A percentile compares a stretch with the other conserved stretches of the same genome.
Conservation (phyloP, 345 rosid species). For the Sapria himalayana region DNA sequence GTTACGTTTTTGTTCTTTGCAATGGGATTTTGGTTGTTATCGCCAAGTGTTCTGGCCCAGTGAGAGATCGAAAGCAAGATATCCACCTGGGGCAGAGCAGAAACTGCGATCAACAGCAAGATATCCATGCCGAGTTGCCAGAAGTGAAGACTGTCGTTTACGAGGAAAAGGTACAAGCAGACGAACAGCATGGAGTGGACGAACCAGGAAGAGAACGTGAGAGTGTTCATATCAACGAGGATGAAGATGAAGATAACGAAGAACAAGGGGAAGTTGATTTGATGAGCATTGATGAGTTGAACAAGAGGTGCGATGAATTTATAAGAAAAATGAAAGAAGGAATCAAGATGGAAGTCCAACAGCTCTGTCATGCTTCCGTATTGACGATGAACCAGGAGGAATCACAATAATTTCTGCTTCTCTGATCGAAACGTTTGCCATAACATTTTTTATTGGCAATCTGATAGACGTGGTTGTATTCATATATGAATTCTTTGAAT, state of each 20-base stretch:
- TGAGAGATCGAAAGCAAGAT: too few relatives aligned
- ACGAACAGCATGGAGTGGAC: slow-evolving; percentile 4
- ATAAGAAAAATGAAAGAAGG: slow-evolving; percentile 33
- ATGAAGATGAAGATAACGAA: slow-evolving; percentile 8
- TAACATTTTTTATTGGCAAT: too few relatives aligned
- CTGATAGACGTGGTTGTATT: too few relatives aligned
- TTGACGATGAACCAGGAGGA: neutral
- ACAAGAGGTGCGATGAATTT: slow-evolving; percentile 54
- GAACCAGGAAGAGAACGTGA: slow-evolving; percentile 5
- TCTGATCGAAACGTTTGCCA: too few relatives aligned
- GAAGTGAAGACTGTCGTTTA: too few relatives aligned
- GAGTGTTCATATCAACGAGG: slow-evolving; percentile 3
- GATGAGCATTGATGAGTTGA: slow-evolving; percentile 34
- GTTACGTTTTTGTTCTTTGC: slow-evolving; percentile 42
- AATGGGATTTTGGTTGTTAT: slow-evolving; percentile 46
- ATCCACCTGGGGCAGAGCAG: too few relatives aligned
- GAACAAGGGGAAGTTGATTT: slow-evolving; percentile 6
- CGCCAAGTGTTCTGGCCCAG: slow-evolving; percentile 20
- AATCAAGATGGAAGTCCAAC: slow-evolving; percentile 15
- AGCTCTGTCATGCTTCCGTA: slow-evolving; percentile 7
- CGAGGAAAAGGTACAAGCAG: slow-evolving; percentile 4
- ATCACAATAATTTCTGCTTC: neutral
- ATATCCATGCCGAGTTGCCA: too few relatives aligned
- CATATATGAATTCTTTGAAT: too few relatives aligned
- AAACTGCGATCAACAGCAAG: too few relatives aligned